Percentiles rank a stretch among this genome's conserved stretches.
phyloP scores from a whole-genome alignment of 2,329 filamentous ascomycete genomes.

The Sporothrix sp. region DNA sequence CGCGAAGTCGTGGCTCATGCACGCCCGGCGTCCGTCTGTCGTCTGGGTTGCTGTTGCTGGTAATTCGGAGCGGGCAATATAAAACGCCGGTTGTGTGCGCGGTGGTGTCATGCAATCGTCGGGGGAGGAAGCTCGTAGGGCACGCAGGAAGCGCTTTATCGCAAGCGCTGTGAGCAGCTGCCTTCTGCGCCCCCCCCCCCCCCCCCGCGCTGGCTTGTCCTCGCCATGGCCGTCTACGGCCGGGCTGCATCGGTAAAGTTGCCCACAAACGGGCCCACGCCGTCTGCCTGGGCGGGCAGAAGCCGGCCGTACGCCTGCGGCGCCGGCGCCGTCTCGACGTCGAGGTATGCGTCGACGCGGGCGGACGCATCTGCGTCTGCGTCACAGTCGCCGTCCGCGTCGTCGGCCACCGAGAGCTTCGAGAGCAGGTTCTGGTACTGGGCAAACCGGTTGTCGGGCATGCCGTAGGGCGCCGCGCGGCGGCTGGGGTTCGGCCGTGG shows the following conservation, averaged over 20 bases:
- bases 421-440: constrained; percentile 54
- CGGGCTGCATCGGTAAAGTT: constrained; percentile 52
- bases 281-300: constrained; percentile 30
- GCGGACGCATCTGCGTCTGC: constrained; percentile 35
- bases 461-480: constrained; percentile 35
- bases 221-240: too few species aligned
- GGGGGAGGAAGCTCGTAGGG: background rate
- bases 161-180: background rate
- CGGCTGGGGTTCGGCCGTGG: constrained; percentile 33
- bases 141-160: background rate
- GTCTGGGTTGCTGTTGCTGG: background rate
- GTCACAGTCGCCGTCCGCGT: too few species aligned
- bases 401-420: constrained; percentile 42
- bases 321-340: background rate
- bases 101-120: background rate
- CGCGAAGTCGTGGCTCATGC: too few species aligned
- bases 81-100: background rate
- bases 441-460: constrained; percentile 45
- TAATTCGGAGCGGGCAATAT: background rate
- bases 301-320: constrained; percentile 28
- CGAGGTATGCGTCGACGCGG: constrained; percentile 34
- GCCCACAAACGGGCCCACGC: constrained; percentile 41
- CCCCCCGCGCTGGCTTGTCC: too few species aligned
- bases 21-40: constrained; percentile 2
- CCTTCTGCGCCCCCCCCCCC: too few species aligned